A percentile compares a stretch with the other conserved stretches of the same genome.
Evolutionary conservation across 1,284 basidiomycete genomes (phyloP).

Genomic region (Leccinum fuscescens): DNA sequence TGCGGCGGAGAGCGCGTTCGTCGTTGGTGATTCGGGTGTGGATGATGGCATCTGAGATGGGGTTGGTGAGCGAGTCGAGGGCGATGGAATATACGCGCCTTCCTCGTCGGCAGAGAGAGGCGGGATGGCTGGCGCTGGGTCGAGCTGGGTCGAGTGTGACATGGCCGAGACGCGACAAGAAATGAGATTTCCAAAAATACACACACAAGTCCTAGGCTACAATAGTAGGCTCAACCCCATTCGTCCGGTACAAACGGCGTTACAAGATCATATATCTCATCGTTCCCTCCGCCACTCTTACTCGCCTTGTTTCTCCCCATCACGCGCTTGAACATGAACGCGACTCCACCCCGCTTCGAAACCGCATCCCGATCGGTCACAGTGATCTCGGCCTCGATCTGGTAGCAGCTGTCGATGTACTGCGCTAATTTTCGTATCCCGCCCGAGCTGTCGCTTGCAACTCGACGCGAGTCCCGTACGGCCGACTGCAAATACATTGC

Average conservation of each 20-base stretch:
- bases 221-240: slow-evolving; percentile 42
- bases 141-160: slow-evolving; percentile 11
- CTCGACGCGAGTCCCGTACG: slow-evolving; percentile 62
- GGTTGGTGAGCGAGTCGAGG: slow-evolving; percentile 18
- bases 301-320: slow-evolving; percentile 53
- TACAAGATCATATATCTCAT: slow-evolving; percentile 74
- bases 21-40: slow-evolving; percentile 76
- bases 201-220: background rate
- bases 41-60: slow-evolving; percentile 63
- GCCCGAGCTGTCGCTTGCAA: slow-evolving; percentile 54
- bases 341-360: slow-evolving; percentile 39
- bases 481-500: slow-evolving; percentile 72
- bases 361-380: slow-evolving; percentile 36
- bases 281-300: slow-evolving; percentile 53
- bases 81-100: slow-evolving; percentile 40
- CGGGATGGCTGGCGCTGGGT: slow-evolving; percentile 33
- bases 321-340: slow-evolving; percentile 56
- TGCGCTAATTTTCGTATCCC: slow-evolving; percentile 63
- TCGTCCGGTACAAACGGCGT: slow-evolving; percentile 75
- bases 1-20: slow-evolving; percentile 66
- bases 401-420: slow-evolving; percentile 53
- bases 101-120: slow-evolving; percentile 65
- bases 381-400: slow-evolving; percentile 38
- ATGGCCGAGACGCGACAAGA: background rate
- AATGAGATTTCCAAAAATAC: background rate